Conservation (phyloP, 140 eudicot species). For the Flaveria floridana region DNA sequence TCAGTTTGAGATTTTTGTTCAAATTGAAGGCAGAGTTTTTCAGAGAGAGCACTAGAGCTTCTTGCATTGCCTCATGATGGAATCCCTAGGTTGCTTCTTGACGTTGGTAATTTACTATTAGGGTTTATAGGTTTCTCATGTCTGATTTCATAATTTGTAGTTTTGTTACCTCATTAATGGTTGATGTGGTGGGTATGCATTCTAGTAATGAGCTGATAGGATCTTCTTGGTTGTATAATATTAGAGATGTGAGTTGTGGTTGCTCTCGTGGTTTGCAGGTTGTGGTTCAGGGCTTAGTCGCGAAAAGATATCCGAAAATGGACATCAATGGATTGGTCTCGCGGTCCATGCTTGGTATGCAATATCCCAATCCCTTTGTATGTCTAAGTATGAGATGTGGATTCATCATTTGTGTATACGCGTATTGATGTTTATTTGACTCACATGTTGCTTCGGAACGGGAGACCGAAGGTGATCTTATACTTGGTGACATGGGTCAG, state of each 20-base stretch:
- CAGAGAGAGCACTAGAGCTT: conserved; percentile 93
- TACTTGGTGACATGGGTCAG: conserved; percentile 97
- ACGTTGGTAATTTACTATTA: conserved; percentile 50
- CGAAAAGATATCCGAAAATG: conserved; percentile 77
- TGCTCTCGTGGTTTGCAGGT: conserved; percentile 43
- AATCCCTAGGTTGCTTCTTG: conserved; percentile 78
- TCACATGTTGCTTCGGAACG: conserved; percentile 84
- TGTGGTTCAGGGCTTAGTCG: conserved; percentile 99
- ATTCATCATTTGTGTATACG: background rate
- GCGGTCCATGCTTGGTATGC: conserved; percentile 75
- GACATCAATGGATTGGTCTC: conserved; percentile 97
- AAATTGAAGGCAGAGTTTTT: conserved; percentile 60
- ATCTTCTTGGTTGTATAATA: background rate
- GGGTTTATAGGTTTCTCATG: too few relatives aligned
- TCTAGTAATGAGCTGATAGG: background rate
- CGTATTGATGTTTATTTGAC: background rate
- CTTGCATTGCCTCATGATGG: conserved; percentile 95
- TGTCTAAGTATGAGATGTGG: too few relatives aligned
- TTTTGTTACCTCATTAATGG: too few relatives aligned
- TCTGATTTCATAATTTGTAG: too few relatives aligned
- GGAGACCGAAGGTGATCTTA: conserved; percentile 87
- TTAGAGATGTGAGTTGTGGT: background rate
- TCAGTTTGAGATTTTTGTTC: background rate
- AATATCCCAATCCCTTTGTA: background rate
- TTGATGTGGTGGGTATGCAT: background rate